Base-by-base conservation (phyloP, 495 filamentous ascomycete species). In the Penicillium canariense region DNA sequence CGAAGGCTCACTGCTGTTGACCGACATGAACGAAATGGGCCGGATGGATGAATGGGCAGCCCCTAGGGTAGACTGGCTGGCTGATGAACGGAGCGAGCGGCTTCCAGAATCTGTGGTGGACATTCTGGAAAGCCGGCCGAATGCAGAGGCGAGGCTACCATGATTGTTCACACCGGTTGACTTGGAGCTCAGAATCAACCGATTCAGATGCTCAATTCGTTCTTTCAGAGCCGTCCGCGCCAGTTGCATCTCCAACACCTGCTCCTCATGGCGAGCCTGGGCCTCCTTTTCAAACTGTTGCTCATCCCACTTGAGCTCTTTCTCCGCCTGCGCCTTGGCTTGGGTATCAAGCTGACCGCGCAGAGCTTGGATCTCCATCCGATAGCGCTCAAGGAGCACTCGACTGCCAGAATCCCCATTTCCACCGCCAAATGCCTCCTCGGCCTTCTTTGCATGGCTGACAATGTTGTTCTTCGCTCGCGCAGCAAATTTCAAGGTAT, bases 401-500 rank as follows among this genome's bases (percentile, higher is more conserved):
- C 90, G 83, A 34, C 90, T 91, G 6, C 87, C 89, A 2, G 89
- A 84, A 71, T 96, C 91, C 9, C 83, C 86, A 52, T 69, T 72
- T 12, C 83, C 88, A 43, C 77, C 75, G 10, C 87, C 84, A 35
- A 94, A 77, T 22, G 93, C 87, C 59, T 96, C 93, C 61, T 98
- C 95, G 17, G 90, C 91, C 66, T 85, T 88, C 79, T 96, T 97
- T 10, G 94, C 94, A 71, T 97, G 94, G 60, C 91, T 96, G 60
- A 97, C 87, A 67, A 98, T 97, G 63, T 87, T 97, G 68, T 98
- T 98, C 77, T 94, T 96, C 34, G 94, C 94, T 51, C 95, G 83
- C 6, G 94, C 90, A 11, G 94, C 94, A 68, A 98, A 98, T 62
- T 98, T 97, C 48, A 98, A 76, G 0, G 94, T 98, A 68, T 96